A percentile compares a stretch with the other conserved stretches of the same genome.
These are phyloP conservation scores for Penicillium freii DNA, from an alignment of 2,329 filamentous ascomycete genomes.

Conservation along the genomic window DNA sequence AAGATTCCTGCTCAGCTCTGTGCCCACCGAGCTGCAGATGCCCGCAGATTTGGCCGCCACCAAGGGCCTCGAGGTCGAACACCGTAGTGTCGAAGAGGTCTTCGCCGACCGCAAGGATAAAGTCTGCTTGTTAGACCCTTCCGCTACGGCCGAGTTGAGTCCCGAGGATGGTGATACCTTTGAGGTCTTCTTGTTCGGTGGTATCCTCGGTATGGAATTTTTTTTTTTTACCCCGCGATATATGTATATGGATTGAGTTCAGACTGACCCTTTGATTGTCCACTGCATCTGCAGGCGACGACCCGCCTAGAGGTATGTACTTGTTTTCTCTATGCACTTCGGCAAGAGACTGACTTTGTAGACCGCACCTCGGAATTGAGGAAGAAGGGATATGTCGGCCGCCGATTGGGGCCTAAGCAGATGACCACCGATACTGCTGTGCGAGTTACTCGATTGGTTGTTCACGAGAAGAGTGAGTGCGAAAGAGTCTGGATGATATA, in stretches of 20 bases:
- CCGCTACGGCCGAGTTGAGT: conserved; percentile 74
- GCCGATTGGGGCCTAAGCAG: conserved; percentile 84
- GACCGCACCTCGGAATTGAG: conserved; percentile 94
- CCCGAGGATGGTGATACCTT: conserved; percentile 81
- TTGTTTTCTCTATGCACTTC: not conserved
- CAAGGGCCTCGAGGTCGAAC: conserved; percentile 68
- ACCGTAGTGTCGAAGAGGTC: conserved; percentile 75
- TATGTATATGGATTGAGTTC: not conserved
- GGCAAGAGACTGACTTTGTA: conserved; percentile 37
- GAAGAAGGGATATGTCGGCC: conserved; percentile 86
- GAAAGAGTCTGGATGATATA: not conserved
- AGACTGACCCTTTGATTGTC: conserved; percentile 6
- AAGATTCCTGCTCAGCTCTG: conserved; percentile 77
- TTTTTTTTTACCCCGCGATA: conserved; percentile 8
- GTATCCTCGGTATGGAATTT: conserved; percentile 72
- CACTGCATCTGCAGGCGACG: conserved; percentile 64
- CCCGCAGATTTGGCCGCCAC: conserved; percentile 59
- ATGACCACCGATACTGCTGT: conserved; percentile 99
- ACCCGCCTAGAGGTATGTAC: conserved; percentile 79
- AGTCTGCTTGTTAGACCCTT: conserved; percentile 87
- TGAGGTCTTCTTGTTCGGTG: conserved; percentile 91
- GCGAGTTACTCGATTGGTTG: conserved; percentile 83
- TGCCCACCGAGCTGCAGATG: conserved; percentile 64
- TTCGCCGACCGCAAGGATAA: conserved; percentile 69
- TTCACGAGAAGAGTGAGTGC: conserved; percentile 70